A percentile compares a stretch with the other conserved stretches of the same genome.
Conservation (phyloP, 1,284 basidiomycete genomes). For the Inonotus hispidus region DNA sequence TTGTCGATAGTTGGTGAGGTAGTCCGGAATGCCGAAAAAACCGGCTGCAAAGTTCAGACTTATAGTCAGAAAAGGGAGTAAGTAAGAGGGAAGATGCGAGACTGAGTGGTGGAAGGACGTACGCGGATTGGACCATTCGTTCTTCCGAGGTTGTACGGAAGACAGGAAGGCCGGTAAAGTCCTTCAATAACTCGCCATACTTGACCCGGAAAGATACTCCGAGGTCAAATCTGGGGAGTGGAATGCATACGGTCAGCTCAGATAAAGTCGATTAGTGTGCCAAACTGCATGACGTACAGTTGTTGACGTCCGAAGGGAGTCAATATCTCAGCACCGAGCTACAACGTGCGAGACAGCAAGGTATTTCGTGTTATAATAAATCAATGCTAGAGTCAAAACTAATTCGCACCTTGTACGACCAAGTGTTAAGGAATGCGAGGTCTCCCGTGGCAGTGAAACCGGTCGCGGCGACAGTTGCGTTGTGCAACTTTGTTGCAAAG, state of each 20-base stretch:
- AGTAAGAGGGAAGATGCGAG: too few relatives aligned
- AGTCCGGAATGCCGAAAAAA: conserved; percentile 53
- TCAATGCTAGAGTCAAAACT: not conserved
- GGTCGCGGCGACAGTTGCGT: conserved; percentile 13
- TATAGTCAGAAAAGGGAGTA: too few relatives aligned
- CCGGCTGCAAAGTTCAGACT: conserved; percentile 53
- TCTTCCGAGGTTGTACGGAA: conserved; percentile 55
- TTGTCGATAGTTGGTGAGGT: conserved; percentile 41
- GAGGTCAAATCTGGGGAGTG: conserved; percentile 34
- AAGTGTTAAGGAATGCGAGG: conserved; percentile 34
- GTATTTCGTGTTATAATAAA: not conserved
- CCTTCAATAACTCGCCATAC: conserved; percentile 54
- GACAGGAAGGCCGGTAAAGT: conserved; percentile 46
- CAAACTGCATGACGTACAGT: conserved; percentile 31
- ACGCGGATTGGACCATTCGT: conserved; percentile 53
- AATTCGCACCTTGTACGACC: conserved; percentile 23
- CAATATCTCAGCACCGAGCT: conserved; percentile 50
- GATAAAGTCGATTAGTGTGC: conserved; percentile 19
- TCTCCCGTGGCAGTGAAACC: conserved; percentile 26
- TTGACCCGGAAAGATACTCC: conserved; percentile 46
- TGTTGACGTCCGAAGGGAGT: conserved; percentile 54
- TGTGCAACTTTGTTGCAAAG: conserved; percentile 15
- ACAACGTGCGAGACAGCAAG: conserved; percentile 24
- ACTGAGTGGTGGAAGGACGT: conserved; percentile 22
- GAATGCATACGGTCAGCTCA: too few relatives aligned